Evolutionary conservation across 495 filamentous ascomycete species (phyloP).

Genomic region (Amniculicola lignicola): DNA sequence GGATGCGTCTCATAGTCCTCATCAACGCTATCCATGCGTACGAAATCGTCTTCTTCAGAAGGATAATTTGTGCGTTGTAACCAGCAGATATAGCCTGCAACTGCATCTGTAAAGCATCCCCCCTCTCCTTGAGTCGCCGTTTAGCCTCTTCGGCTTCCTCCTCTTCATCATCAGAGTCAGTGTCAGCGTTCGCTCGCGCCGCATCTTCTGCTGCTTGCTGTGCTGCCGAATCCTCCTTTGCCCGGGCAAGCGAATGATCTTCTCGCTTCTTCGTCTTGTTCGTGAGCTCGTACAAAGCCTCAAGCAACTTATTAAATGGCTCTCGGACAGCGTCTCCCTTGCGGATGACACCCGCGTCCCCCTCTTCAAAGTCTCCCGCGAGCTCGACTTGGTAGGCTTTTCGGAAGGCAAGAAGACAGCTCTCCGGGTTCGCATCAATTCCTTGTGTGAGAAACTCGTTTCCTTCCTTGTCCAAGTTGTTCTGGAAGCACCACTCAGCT

Average conservation of each 20-base stretch:
- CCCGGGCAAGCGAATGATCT: constrained; percentile 62
- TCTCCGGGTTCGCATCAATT: constrained; percentile 87
- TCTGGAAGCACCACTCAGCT: constrained; percentile 85
- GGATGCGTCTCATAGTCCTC: constrained; percentile 87
- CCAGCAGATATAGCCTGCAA: constrained; percentile 69
- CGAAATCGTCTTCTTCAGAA: constrained; percentile 74
- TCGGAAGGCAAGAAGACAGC: constrained; percentile 82
- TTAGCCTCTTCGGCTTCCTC: constrained; percentile 56
- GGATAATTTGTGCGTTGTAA: constrained; percentile 64
- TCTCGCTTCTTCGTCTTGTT: constrained; percentile 71
- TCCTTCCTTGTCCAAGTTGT: constrained; percentile 65
- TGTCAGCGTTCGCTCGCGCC: constrained; percentile 43
- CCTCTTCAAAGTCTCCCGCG: constrained; percentile 61
- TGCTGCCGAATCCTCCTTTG: constrained; percentile 56
- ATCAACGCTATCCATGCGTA: constrained; percentile 93
- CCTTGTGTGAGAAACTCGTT: constrained; percentile 78
- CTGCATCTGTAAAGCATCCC: constrained; percentile 45
- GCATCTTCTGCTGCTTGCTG: constrained; percentile 28
- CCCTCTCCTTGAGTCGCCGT: constrained; percentile 41
- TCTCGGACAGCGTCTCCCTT: constrained; percentile 73
- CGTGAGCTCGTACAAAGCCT: constrained; percentile 77
- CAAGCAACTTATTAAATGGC: constrained; percentile 77
- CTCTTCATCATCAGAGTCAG: constrained; percentile 38
- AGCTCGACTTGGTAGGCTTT: constrained; percentile 81
- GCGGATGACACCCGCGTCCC: constrained; percentile 58